Evolutionary conservation across 2,329 filamentous ascomycete genomes (phyloP), one percentile per base, ranked within the genome.

Genomic region (Raffaelea arxii): DNA sequence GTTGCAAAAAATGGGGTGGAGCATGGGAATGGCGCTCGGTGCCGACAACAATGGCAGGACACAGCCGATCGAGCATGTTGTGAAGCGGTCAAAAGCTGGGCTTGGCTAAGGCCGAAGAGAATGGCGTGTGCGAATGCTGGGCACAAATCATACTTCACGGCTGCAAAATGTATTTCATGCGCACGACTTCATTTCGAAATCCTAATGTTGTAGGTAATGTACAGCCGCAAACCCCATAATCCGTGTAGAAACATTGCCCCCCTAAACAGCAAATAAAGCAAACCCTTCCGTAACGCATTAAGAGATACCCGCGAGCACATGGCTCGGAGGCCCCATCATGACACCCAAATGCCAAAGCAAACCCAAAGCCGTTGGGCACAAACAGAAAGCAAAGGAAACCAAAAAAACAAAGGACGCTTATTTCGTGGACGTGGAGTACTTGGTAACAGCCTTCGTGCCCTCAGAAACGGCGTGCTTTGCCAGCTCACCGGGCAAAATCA

Each of bases 401-500:
- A 68, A 68, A 67, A 65, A 62, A 52, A 22, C 37, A 38, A 58
- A 53, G 58, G 65, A 55, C 80, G 36, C 19, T 40, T 95, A 97
- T 88, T 97, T 98, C 72, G 90, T 92, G 65, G 91, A 96, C 51
- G 91, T 96, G 59, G 91, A 97, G 82, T 97, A 98, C 84, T 98
- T 98, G 79, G 92, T 98, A 60, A 98, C 92, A 49, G 92, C 92
- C 87, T 98, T 98, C 69, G 92, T 98, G 66, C 92, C 92, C 77
- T 98, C 92, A 61, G 92, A 98, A 42, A 98, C 92, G 59, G 92
- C 92, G 74, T 98, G 92, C 85, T 98, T 98, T 69, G 92, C 92
- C 60, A 98, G 81, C 76, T 98, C 92, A 75, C 92, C 92, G 41
- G 92, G 92, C 46, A 98, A 85, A 72, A 98, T 98, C 53, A 98